phyloP scores from a whole-genome alignment of 2,329 filamentous ascomycete species.

The Lecanoromycetidae sp. region DNA sequence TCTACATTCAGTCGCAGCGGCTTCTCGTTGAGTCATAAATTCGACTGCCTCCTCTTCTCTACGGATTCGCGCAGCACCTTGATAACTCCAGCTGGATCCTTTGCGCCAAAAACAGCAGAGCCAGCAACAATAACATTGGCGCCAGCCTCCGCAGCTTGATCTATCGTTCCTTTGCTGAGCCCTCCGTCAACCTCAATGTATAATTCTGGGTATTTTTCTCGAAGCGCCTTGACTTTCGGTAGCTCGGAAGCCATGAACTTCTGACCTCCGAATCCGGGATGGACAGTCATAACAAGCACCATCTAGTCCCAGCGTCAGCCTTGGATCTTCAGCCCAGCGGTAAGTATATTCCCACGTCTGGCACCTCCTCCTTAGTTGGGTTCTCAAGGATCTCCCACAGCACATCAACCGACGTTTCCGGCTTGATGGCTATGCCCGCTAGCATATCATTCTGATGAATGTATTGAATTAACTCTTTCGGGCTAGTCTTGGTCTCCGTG shows the following conservation, averaged over 20 bases:
- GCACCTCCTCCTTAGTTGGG: conserved; percentile 58
- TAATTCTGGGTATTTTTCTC: conserved; percentile 73
- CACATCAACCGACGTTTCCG: conserved; percentile 78
- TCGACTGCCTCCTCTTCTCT: conserved; percentile 31
- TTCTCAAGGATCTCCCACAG: conserved; percentile 80
- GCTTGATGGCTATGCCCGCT: conserved; percentile 92
- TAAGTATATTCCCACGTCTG: conserved; percentile 64
- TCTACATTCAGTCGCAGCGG: too few species aligned
- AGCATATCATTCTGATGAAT: conserved; percentile 82
- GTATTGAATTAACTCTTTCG: conserved; percentile 73
- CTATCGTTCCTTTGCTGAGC: conserved; percentile 75
- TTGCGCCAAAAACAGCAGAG: conserved; percentile 86
- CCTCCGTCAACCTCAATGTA: conserved; percentile 98
- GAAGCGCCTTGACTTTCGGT: conserved; percentile 78
- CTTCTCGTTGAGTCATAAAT: neutral
- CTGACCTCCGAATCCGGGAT: conserved; percentile 94
- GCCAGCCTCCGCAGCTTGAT: conserved; percentile 85
- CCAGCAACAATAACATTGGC: conserved; percentile 97
- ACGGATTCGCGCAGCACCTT: conserved; percentile 67
- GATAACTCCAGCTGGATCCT: conserved; percentile 80
- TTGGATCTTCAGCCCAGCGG: conserved; percentile 7
- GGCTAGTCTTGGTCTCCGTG: conserved; percentile 61
- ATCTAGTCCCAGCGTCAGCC: conserved; percentile 47
- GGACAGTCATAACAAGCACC: conserved; percentile 96
- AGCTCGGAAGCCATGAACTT: conserved; percentile 97